Evolutionary conservation across 768 basidiomycete species (phyloP), one percentile per base, ranked within the genome.

Genomic region (Candolleomyces eurysporus): DNA sequence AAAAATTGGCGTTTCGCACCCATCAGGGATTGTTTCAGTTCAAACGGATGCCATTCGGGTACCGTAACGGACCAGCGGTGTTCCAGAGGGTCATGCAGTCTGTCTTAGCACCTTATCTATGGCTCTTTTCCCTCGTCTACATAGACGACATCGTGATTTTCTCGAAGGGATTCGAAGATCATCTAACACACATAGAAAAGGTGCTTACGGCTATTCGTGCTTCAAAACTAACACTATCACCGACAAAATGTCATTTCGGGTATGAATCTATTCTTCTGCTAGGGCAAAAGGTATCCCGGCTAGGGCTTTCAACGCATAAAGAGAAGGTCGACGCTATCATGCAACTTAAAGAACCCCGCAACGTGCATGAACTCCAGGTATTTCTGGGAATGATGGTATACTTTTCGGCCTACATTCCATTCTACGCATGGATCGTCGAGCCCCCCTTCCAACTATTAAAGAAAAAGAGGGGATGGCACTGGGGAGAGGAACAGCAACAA

Each of bases 1-100:
- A 75, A 26, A 74, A 75, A 42, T 71, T 73, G 0, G 77, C 77
- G 0, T 81, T 81, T 57, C 59, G 74, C 2, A 73, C 72, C 0
- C 80, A 79, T 62, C 52, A 63, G 36, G 80, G 79, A 7, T 63
- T 80, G 0, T 76, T 59, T 39, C 78, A 82, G 60, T 81, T 81
- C 63, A 61, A 59, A 22, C 56, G 75, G 42, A 78, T 80, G 76
- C 78, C 78, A 0, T 81, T 82, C 53, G 74, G 76, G 2, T 67
- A 70, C 1, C 57, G 69, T 0, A 76, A 76, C 59, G 32, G 32
- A 5, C 32, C 32, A 9, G 32, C 32, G 9, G 32, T 32, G 5
- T 32, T 32, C 9, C 32, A 80, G 56, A 53, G 75, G 14, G 64
- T 78, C 2, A 80, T 81, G 78, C 76, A 79, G 43, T 57, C 55